phyloP scores from a whole-genome alignment of 1,284 basidiomycete species.

The Pseudozyma hubeiensis region DNA sequence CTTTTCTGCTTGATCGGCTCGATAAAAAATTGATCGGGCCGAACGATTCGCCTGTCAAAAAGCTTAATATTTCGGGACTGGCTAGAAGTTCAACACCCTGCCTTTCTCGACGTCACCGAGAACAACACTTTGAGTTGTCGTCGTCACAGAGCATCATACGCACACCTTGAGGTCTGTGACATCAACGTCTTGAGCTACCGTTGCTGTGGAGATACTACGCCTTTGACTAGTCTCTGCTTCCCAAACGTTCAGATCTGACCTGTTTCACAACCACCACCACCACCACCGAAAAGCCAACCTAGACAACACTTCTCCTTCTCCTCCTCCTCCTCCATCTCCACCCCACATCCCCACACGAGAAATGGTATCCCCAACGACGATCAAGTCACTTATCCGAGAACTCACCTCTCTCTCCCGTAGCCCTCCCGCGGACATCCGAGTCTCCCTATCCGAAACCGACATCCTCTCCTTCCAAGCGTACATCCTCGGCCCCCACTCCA shows the following conservation, averaged over 20 bases:
- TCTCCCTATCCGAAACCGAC: conserved; percentile 37
- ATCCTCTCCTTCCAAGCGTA: conserved; percentile 40
- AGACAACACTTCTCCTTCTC: too few relatives aligned
- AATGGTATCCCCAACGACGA: conserved; percentile 40
- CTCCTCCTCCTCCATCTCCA: neutral
- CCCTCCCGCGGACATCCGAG: conserved; percentile 37
- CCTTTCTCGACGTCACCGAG: neutral
- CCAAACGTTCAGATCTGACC: too few relatives aligned
- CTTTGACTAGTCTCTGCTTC: too few relatives aligned
- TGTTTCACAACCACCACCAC: too few relatives aligned
- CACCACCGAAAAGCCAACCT: too few relatives aligned
- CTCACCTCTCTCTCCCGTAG: conserved; percentile 16
- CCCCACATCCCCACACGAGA: neutral
- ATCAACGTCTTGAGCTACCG: too few relatives aligned
- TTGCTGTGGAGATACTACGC: too few relatives aligned
- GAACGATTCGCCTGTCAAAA: neutral
- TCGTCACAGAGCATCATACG: too few relatives aligned
- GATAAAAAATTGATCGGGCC: too few relatives aligned
- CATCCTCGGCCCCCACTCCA: conserved; percentile 75
- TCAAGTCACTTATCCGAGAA: conserved; percentile 36
- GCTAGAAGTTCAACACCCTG: neutral
- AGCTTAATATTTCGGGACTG: neutral
- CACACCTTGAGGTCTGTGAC: too few relatives aligned
- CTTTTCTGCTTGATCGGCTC: too few relatives aligned
- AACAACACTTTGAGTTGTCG: neutral